Evolutionary conservation across 345 rosid genomes (phyloP).

Genomic region (Firmiana major): DNA sequence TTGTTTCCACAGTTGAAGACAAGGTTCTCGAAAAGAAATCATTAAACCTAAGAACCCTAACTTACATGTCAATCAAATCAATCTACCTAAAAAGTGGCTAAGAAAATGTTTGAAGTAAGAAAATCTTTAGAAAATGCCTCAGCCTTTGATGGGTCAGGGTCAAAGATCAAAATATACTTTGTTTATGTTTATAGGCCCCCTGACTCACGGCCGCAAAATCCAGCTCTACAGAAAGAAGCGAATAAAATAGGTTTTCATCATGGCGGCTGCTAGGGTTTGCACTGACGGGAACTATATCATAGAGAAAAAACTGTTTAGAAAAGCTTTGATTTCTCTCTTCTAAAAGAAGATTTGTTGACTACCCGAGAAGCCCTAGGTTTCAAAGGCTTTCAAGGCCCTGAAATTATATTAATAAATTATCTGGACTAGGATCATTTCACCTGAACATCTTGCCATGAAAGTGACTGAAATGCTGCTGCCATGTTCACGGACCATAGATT

Average conservation of each 20-base stretch:
- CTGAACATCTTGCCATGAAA: conserved; percentile 71
- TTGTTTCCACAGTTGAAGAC: conserved; percentile 32
- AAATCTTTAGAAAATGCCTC: conserved; percentile 11
- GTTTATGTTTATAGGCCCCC: conserved; percentile 3
- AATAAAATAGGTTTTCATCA: conserved; percentile 26
- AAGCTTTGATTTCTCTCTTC: conserved; percentile 28
- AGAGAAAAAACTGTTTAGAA: conserved; percentile 26
- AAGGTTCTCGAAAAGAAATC: conserved; percentile 34
- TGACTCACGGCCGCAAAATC: conserved; percentile 36
- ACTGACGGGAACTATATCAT: neutral
- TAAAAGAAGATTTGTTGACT: conserved; percentile 13
- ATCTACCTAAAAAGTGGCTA: conserved; percentile 14
- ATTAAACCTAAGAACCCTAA: conserved; percentile 40
- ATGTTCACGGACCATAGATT: conserved; percentile 96
- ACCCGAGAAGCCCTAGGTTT: conserved; percentile 36
- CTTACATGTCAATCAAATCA: conserved; percentile 52
- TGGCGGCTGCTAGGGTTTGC: conserved; percentile 34
- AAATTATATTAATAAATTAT: conserved; percentile 19
- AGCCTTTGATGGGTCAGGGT: neutral
- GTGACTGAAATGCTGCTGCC: conserved; percentile 91
- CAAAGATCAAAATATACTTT: neutral
- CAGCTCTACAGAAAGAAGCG: conserved; percentile 25
- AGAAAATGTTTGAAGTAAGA: neutral
- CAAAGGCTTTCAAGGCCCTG: conserved; percentile 25
- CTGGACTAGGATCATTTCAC: conserved; percentile 27